Conservation (phyloP, 1,284 basidiomycete species). For the Malassezia sp. region DNA sequence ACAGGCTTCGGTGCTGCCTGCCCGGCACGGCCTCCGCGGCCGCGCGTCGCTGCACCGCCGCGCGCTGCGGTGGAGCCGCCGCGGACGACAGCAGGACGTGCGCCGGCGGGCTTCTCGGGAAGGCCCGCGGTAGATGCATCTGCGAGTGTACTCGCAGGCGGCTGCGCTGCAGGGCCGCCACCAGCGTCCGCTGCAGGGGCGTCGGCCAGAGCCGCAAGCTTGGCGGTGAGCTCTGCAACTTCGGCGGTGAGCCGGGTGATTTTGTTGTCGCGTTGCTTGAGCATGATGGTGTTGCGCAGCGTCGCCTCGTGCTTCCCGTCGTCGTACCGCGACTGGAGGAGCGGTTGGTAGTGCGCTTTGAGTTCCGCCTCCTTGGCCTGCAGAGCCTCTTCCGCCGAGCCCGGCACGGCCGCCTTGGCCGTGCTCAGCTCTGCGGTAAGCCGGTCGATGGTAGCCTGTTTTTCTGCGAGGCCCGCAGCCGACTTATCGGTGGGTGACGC, state of each 20-base stretch:
- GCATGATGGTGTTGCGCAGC: constrained; percentile 39
- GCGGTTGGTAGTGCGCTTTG: constrained; percentile 29
- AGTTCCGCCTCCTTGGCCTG: constrained; percentile 33
- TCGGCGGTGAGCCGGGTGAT: constrained; percentile 38
- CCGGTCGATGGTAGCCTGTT: background rate
- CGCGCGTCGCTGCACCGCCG: constrained; percentile 7
- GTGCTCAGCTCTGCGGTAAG: background rate
- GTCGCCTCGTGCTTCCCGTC: constrained; percentile 44
- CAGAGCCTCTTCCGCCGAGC: constrained; percentile 28
- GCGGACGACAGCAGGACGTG: constrained; percentile 15
- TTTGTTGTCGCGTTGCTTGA: constrained; percentile 42
- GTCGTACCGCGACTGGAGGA: constrained; percentile 35
- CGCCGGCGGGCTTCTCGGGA: background rate
- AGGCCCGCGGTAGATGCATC: background rate
- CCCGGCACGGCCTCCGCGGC: constrained; percentile 5
- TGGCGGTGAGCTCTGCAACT: constrained; percentile 36
- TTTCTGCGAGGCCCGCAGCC: background rate
- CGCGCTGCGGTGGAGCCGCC: too few relatives aligned
- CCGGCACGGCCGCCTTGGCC: constrained; percentile 19
- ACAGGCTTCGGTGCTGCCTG: constrained; percentile 10
- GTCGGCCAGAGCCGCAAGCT: constrained; percentile 6
- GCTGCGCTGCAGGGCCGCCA: background rate
- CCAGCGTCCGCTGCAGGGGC: background rate
- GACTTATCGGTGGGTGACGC: background rate
- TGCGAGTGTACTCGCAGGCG: background rate